Evolutionary conservation across 257 asterid species (phyloP).

Genomic region (Nicotiana tabacum): DNA sequence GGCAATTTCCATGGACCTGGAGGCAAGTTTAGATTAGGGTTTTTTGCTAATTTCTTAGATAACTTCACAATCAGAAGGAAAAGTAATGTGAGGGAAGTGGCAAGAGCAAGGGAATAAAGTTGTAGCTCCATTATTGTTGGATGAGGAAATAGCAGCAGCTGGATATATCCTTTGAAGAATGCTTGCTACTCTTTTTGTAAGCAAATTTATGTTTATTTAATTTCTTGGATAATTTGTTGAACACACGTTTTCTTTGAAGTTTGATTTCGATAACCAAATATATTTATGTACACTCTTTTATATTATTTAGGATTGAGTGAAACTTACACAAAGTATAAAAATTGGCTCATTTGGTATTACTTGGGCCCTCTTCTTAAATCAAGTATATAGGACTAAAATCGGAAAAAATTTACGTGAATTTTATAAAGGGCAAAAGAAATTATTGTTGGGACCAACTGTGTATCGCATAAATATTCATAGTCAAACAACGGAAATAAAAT

Average conservation of each 20-base stretch:
- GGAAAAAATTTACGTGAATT: neutral
- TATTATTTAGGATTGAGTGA: neutral
- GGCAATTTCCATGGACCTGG: constrained; percentile 10
- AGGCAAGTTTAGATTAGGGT: neutral
- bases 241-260: neutral
- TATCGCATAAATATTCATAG: too few relatives aligned
- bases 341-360: neutral
- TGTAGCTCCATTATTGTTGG: constrained; percentile 3
- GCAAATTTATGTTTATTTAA: neutral
- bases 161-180: too few relatives aligned
- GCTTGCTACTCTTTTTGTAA: neutral
- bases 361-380: neutral
- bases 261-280: neutral
- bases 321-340: neutral
- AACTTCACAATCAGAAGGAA: neutral
- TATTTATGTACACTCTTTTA: neutral
- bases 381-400: neutral
- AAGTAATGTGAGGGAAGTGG: neutral
- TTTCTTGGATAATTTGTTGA: neutral
- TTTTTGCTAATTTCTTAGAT: neutral
- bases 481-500: too few relatives aligned
- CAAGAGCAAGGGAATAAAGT: neutral
- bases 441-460: too few relatives aligned
- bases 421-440: neutral
- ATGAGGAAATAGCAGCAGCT: neutral